Base-by-base conservation (phyloP, 2,329 filamentous ascomycete genomes). In the Pseudopyrenochaeta lycopersici region DNA sequence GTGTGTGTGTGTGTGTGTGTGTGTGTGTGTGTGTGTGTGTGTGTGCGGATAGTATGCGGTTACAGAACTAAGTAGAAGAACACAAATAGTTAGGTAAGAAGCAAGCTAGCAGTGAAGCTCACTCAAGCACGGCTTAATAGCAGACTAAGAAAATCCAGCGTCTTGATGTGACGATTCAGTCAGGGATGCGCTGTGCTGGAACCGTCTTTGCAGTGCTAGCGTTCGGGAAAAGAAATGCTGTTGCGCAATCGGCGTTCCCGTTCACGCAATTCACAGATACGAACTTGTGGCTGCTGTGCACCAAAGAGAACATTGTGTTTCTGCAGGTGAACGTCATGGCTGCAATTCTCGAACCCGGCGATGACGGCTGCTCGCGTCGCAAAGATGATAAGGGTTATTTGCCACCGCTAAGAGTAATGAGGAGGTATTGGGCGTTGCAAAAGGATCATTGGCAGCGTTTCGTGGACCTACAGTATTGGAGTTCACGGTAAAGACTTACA, bases 241-340 rank as follows among this genome's bases (percentile, higher is more conserved):
- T 62, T 32, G 46, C 55, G 55, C 58, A 52, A 59, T 59, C 49
- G 29, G 50, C 29, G 36, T 45, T 46, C 39, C 48, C 39, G 48
- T 40, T 62, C 49, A 31, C 50, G 52, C 59, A 52, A 62, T 62
- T 17, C 42, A 18, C 14, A 15, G 32, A 43, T 42, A 47, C 46
- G 33, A 35, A 23, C 23, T 4, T 17, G 46, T 31, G 27, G 20
- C 30, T 32, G 35, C 20, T 10, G 35, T 38, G 21, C 20, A 41
- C 21, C 39, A 41, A 41, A 38, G 35, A 17, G 7, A 38, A 38
- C 5, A 11, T 7, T 20, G 40, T 36, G 27, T 31, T 15, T 23
- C 20, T 50, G 15, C 31, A 23, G 14, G 32, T 44, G 40, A 17
- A 44, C 32, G 40, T 30, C 47, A 32, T 39, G 40, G 29, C 12